Percentiles rank a stretch among this genome's conserved stretches.
phyloP scores from a whole-genome alignment of 805 yeast genomes.

The Osmozyma mogii region DNA sequence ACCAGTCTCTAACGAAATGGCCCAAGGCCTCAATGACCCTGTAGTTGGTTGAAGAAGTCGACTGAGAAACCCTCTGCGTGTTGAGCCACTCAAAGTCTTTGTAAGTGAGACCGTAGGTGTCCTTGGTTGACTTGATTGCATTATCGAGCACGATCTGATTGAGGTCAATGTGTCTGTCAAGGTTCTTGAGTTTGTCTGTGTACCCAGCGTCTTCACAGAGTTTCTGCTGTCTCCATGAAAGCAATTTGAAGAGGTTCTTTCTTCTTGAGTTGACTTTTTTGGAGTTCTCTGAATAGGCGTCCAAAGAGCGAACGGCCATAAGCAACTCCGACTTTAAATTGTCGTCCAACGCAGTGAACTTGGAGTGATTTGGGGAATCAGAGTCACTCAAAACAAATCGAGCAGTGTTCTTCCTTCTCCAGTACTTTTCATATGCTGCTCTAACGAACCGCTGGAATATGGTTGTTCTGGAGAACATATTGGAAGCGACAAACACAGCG shows the following conservation, averaged over 20 bases:
- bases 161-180: conserved; percentile 38
- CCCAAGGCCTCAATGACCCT: conserved; percentile 63
- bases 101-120: conserved; percentile 36
- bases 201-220: conserved; percentile 48
- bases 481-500: conserved; percentile 22
- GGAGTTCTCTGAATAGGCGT: conserved; percentile 33
- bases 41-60: conserved; percentile 17
- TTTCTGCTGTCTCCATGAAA: conserved; percentile 51
- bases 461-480: conserved; percentile 25
- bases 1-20: conserved; percentile 79
- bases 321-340: conserved; percentile 23
- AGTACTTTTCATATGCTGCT: conserved; percentile 1
- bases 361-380: conserved; percentile 1
- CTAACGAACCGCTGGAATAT: conserved; percentile 12
- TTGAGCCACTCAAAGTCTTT: conserved; percentile 19
- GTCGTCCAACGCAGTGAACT: conserved; percentile 12
- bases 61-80: conserved; percentile 2
- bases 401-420: neutral
- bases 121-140: conserved; percentile 38
- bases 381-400: neutral
- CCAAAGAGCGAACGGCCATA: conserved; percentile 40
- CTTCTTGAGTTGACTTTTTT: conserved; percentile 39
- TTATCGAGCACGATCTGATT: conserved; percentile 43
- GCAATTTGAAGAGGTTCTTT: conserved; percentile 33
- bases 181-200: conserved; percentile 38